Conservation (phyloP, 2,329 filamentous ascomycete genomes). For the Sclerotinia glacialis region DNA sequence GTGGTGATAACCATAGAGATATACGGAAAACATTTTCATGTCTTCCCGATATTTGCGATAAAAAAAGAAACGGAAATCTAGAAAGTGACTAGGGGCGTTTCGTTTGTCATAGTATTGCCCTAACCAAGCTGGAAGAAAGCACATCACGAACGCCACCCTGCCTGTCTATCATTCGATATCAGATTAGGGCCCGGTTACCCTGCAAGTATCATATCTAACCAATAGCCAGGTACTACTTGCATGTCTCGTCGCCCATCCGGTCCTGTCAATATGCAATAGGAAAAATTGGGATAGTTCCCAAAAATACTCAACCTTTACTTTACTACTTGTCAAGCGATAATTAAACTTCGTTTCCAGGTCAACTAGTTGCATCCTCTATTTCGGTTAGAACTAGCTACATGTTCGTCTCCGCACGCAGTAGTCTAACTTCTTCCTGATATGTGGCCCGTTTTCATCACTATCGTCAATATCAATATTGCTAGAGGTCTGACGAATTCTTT, state of each 20-base stretch:
- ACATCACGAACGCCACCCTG: neutral
- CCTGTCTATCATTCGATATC: neutral
- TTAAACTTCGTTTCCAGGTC: neutral
- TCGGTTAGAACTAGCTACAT: neutral
- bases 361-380: neutral
- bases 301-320: neutral
- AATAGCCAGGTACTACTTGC: neutral
- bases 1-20: too few relatives aligned
- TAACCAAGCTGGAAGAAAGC: neutral
- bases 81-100: neutral
- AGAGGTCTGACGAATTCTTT: neutral
- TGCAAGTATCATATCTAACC: neutral
- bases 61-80: neutral
- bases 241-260: too few relatives aligned
- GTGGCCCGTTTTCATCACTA: constrained; percentile 1
- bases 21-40: too few relatives aligned
- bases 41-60: neutral
- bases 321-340: neutral
- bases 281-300: neutral
- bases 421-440: constrained; percentile 1
- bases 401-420: neutral
- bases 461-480: neutral
- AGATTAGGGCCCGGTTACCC: neutral
- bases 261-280: neutral
- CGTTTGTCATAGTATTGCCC: neutral